These are phyloP conservation scores for Tranzscheliella williamsii DNA, from an alignment of 1,284 basidiomycete genomes.

Conservation along the genomic window DNA sequence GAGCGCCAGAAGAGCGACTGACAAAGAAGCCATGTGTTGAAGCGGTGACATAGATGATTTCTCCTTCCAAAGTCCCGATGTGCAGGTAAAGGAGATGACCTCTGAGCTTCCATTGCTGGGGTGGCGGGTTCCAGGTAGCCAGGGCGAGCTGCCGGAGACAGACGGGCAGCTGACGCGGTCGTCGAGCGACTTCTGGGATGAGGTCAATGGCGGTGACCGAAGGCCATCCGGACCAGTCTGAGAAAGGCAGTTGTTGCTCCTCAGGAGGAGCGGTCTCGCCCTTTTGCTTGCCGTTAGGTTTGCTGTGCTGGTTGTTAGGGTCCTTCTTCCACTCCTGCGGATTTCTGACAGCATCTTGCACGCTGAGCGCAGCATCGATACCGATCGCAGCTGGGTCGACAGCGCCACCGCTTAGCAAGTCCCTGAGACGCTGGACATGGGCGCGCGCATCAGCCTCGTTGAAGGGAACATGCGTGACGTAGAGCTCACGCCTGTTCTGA, in stretches of 20 bases:
- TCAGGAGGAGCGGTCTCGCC: conserved; percentile 2
- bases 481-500: conserved; percentile 44
- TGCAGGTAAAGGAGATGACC: conserved; percentile 68
- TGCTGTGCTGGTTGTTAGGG: conserved; percentile 7
- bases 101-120: conserved; percentile 65
- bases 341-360: conserved; percentile 65
- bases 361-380: conserved; percentile 63
- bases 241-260: conserved; percentile 41
- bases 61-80: conserved; percentile 66
- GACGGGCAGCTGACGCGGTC: conserved; percentile 54
- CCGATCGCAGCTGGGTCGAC: conserved; percentile 62
- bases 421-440: conserved; percentile 64
- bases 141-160: conserved; percentile 65
- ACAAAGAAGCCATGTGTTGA: conserved; percentile 67
- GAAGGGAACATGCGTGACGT: conserved; percentile 63
- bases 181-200: conserved; percentile 53
- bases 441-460: conserved; percentile 65
- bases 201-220: conserved; percentile 54
- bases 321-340: conserved; percentile 56
- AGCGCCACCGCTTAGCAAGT: conserved; percentile 63
- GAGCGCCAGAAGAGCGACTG: conserved; percentile 62
- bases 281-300: conserved; percentile 22
- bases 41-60: conserved; percentile 65
- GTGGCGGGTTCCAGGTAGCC: conserved; percentile 68
- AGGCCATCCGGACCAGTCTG: conserved; percentile 63